These are phyloP conservation scores for Chamaecyparis obtusa DNA, from an alignment of 75 land plant species.

Conservation along the genomic window DNA sequence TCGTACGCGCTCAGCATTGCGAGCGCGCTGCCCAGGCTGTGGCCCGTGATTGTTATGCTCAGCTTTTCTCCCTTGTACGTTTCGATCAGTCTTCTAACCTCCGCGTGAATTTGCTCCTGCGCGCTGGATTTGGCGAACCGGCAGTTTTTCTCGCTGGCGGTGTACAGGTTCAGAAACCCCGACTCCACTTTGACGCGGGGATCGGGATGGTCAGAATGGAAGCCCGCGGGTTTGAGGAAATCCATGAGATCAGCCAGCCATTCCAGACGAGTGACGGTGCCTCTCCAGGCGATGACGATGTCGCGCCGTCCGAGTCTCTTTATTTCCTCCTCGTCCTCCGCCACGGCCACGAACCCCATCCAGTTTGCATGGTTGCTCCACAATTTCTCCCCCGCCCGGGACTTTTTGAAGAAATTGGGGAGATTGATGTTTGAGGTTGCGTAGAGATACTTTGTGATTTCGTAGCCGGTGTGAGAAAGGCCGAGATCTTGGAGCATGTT, in stretches of 20 bases:
- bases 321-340: slow-evolving; percentile 55
- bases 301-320: slow-evolving; percentile 73
- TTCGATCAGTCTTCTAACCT: slow-evolving; percentile 32
- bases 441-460: not conserved
- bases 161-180: slow-evolving; percentile 73
- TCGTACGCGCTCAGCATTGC: slow-evolving; percentile 25
- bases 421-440: slow-evolving; percentile 15
- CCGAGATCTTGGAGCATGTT: not conserved
- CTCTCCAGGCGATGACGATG: slow-evolving; percentile 72
- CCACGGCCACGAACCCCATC: slow-evolving; percentile 84
- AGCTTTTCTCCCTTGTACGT: slow-evolving; percentile 20
- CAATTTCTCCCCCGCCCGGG: not conserved
- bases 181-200: slow-evolving; percentile 56
- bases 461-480: not conserved
- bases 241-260: slow-evolving; percentile 67
- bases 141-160: slow-evolving; percentile 38
- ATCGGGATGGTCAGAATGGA: not conserved
- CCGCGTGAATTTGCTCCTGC: slow-evolving; percentile 52
- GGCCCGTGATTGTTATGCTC: slow-evolving; percentile 34
- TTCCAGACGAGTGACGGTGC: slow-evolving; percentile 75
- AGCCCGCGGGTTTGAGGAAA: slow-evolving; percentile 10
- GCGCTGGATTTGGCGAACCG: slow-evolving; percentile 58
- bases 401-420: slow-evolving; percentile 4
- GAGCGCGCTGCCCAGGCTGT: slow-evolving; percentile 27
- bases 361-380: slow-evolving; percentile 33